Conservation (phyloP, 106 monocot genomes). For the Acorus gramineus region DNA sequence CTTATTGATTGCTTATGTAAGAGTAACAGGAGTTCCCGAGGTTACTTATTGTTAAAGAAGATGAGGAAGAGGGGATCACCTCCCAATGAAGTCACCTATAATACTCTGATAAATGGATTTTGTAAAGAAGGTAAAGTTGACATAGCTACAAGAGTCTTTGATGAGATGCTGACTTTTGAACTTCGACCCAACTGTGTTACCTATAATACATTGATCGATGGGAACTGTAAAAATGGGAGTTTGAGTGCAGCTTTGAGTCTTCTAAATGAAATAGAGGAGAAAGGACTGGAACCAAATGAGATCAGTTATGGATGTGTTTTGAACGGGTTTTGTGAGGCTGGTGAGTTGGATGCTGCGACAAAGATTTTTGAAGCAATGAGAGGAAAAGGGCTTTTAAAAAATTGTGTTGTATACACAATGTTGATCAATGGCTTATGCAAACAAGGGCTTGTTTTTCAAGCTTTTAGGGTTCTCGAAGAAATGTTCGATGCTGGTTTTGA, state of each 20-base stretch:
- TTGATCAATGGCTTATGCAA: constrained; percentile 60
- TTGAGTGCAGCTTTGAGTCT: constrained; percentile 28
- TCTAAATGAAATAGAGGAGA: constrained; percentile 42
- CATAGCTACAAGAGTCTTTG: constrained; percentile 28
- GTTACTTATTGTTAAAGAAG: constrained; percentile 49
- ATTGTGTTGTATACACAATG: constrained; percentile 46
- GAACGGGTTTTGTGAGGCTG: constrained; percentile 50
- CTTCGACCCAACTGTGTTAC: constrained; percentile 37
- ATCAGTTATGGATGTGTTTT: constrained; percentile 47
- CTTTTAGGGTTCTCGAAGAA: constrained; percentile 21
- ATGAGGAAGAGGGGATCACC: constrained; percentile 35
- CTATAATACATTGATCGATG: constrained; percentile 64
- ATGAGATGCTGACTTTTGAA: constrained; percentile 33
- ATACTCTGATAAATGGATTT: constrained; percentile 56
- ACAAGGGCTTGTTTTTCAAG: constrained; percentile 28
- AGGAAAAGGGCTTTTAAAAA: constrained; percentile 22
- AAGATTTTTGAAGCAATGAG: constrained; percentile 39
- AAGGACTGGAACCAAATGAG: constrained; percentile 26
- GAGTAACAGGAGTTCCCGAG: constrained; percentile 36
- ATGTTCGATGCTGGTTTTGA: constrained; percentile 39
- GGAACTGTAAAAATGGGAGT: constrained; percentile 37
- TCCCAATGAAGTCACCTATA: constrained; percentile 48
- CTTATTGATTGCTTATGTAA: constrained; percentile 50
- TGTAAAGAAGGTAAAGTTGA: constrained; percentile 47
- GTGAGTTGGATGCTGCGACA: constrained; percentile 29